Percentiles rank a stretch among this genome's conserved stretches.
phyloP scores from a whole-genome alignment of 2,329 filamentous ascomycete species.

The Fusarium circinatum region DNA sequence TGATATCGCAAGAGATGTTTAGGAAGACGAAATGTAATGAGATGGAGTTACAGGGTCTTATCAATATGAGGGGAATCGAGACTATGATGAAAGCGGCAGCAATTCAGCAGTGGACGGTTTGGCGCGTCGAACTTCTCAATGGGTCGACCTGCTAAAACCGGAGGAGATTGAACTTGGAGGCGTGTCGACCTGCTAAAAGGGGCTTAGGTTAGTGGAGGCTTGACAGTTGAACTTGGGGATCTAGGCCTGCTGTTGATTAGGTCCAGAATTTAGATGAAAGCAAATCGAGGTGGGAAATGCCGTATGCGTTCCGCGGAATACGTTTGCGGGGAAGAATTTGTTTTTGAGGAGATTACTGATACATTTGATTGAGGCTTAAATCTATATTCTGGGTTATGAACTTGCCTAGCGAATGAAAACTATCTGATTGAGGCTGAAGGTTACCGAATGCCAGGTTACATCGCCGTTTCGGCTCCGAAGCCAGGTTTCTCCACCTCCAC shows the following conservation, averaged over 20 bases:
- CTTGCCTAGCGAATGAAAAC: no score
- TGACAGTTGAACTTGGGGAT: not conserved
- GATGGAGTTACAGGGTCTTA: not conserved
- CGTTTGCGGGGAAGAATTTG: not conserved
- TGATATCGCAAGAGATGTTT: rapidly evolving
- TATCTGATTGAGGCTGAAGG: no score
- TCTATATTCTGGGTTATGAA: no score
- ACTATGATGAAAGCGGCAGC: not conserved
- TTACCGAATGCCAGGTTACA: not conserved
- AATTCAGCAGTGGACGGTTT: not conserved
- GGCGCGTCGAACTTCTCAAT: not conserved
- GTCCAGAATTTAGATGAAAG: not conserved
- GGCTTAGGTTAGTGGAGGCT: rapidly evolving
- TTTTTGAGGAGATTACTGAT: rapidly evolving
- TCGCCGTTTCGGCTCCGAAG: not conserved
- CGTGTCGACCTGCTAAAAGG: not conserved
- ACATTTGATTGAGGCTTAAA: no score
- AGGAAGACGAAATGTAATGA: not conserved
- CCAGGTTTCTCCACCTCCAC: no score
- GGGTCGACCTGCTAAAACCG: not conserved
- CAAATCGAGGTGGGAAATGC: not conserved
- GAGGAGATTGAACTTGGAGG: rapidly evolving
- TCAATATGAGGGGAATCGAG: not conserved
- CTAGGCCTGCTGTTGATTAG: not conserved
- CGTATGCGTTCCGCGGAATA: not conserved